These are phyloP conservation scores for Fusarium pseudonygamai DNA, from an alignment of 2,329 filamentous ascomycete species.

Conservation along the genomic window DNA sequence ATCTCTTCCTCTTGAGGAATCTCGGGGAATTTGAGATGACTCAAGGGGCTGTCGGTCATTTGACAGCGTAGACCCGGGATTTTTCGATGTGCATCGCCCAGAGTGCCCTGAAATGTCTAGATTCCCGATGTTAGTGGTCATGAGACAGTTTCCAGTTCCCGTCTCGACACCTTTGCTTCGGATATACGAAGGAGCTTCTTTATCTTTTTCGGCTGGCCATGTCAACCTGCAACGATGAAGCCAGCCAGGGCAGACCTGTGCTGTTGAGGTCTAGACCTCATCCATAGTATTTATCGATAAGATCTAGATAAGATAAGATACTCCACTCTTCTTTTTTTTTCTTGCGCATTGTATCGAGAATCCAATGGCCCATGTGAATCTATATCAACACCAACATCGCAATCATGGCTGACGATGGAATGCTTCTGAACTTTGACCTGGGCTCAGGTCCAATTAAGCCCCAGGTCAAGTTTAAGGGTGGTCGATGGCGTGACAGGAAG, in stretches of 20 bases:
- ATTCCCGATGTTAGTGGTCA: not conserved
- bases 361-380: constrained; percentile 38
- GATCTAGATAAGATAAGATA: constrained; percentile 9
- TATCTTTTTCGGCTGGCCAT: not conserved
- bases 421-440: constrained; percentile 92
- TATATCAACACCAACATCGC: constrained; percentile 24
- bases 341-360: constrained; percentile 19
- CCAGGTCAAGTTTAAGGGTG: constrained; percentile 79
- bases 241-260: not conserved
- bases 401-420: constrained; percentile 90
- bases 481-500: constrained; percentile 90
- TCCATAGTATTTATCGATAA: constrained; percentile 38
- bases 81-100: not conserved
- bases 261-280: constrained; percentile 3
- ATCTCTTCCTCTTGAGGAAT: constrained; percentile 18
- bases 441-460: constrained; percentile 71
- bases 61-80: constrained; percentile 10
- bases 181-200: constrained; percentile 10
- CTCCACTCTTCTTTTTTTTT: constrained; percentile 31
- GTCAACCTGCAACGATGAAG: not conserved
- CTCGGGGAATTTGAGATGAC: constrained; percentile 15
- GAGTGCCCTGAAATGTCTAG: not conserved
- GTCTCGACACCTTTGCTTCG: constrained; percentile 1
- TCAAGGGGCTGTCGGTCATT: constrained; percentile 22
- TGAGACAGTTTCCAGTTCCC: not conserved